Conservation (phyloP, 176 grass and related monocot genomes). For the Eragrostis nindensis region DNA sequence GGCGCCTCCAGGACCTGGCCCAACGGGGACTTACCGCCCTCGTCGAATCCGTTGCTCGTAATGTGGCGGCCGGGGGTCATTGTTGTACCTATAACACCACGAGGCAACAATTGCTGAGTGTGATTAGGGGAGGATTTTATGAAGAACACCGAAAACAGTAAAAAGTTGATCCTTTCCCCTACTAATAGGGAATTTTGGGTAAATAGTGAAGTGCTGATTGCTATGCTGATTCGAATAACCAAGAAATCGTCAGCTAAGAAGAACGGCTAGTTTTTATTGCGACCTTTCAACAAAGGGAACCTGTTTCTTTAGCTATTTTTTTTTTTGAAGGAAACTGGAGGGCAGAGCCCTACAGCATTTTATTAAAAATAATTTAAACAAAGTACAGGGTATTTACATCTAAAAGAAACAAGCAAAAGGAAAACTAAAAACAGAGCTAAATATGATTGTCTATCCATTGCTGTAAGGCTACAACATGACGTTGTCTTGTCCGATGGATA, state of each 20-base stretch:
- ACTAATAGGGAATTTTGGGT: slow-evolving; percentile 1
- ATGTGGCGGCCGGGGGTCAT: slow-evolving; percentile 48
- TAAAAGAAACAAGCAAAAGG: too few species aligned
- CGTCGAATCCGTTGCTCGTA: slow-evolving; percentile 27
- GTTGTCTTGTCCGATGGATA: too few species aligned
- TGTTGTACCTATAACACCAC: slow-evolving; percentile 46
- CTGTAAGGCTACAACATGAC: too few species aligned
- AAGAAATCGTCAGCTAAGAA: background rate
- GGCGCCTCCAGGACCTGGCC: slow-evolving; percentile 76
- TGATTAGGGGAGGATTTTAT: background rate
- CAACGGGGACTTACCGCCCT: slow-evolving; percentile 34
- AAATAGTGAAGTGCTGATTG: background rate
- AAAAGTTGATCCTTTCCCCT: background rate
- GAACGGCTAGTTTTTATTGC: background rate
- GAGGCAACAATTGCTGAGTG: background rate
- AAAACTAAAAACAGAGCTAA: too few species aligned
- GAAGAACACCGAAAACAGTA: background rate
- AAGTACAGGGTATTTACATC: too few species aligned
- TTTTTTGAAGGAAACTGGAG: too few species aligned
- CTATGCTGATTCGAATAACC: slow-evolving; percentile 9
- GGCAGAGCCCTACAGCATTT: too few species aligned
- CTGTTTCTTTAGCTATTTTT: slow-evolving; percentile 10
- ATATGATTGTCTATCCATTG: too few species aligned
- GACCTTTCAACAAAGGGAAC: background rate
- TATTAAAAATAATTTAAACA: too few species aligned